A percentile compares a stretch with the other conserved stretches of the same genome.
phyloP scores from a whole-genome alignment of 495 filamentous ascomycete genomes.

The Podospora tetraspora region DNA sequence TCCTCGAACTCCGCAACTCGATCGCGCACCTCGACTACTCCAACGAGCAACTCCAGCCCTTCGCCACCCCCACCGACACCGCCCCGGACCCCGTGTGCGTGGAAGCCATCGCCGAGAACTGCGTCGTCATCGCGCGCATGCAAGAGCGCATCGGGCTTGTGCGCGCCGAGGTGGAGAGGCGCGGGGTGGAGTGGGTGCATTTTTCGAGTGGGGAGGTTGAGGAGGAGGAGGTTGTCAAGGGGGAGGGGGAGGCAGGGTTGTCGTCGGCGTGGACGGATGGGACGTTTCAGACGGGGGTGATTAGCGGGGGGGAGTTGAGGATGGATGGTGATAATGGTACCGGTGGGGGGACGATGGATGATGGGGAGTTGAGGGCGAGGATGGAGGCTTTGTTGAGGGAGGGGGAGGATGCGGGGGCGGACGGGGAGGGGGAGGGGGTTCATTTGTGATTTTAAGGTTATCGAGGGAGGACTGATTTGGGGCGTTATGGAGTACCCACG shows the following conservation, averaged over 20 bases:
- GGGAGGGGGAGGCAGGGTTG: constrained; percentile 13
- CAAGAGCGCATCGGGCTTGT: constrained; percentile 62
- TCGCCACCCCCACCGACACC: constrained; percentile 38
- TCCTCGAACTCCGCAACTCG: constrained; percentile 73
- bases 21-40: constrained; percentile 76
- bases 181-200: constrained; percentile 67
- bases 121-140: constrained; percentile 67
- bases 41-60: constrained; percentile 65
- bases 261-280: constrained; percentile 47
- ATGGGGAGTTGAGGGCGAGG: constrained; percentile 43
- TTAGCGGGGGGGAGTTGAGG: constrained; percentile 35
- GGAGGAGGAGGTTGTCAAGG: background rate
- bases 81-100: constrained; percentile 57
- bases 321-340: constrained; percentile 24
- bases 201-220: constrained; percentile 33
- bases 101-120: constrained; percentile 71
- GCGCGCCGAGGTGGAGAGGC: constrained; percentile 65
- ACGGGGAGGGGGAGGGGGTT: constrained; percentile 54
- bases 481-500: background rate
- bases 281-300: constrained; percentile 49
- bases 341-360: constrained; percentile 33
- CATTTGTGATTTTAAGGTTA: constrained; percentile 49
- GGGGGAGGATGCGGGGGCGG: constrained; percentile 26
- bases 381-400: constrained; percentile 43
- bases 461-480: background rate